These are phyloP conservation scores for Penicillium paradoxum DNA, from an alignment of 495 filamentous ascomycete species.

Conservation along the genomic window DNA sequence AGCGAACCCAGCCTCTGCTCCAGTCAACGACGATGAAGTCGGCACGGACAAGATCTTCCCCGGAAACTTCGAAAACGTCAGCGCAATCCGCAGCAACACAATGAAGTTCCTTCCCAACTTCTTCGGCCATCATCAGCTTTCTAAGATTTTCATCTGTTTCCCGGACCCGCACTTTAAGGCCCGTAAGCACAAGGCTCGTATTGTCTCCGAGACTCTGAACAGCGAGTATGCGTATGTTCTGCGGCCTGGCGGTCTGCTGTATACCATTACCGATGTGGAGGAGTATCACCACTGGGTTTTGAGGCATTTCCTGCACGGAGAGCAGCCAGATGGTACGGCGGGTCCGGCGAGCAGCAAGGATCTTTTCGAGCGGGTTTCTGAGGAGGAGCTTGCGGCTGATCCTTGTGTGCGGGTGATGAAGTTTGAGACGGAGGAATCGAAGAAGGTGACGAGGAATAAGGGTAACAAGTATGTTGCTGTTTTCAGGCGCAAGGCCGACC, in stretches of 20 bases:
- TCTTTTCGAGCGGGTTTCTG: conserved; percentile 50
- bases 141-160: conserved; percentile 94
- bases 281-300: conserved; percentile 93
- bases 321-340: conserved; percentile 22
- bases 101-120: conserved; percentile 99
- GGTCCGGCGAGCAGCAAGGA: conserved; percentile 44
- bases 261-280: conserved; percentile 96
- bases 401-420: conserved; percentile 76
- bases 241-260: conserved; percentile 75
- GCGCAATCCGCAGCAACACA: conserved; percentile 82
- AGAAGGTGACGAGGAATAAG: conserved; percentile 89
- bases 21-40: conserved; percentile 31
- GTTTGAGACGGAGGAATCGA: conserved; percentile 89
- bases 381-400: conserved; percentile 66
- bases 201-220: conserved; percentile 80
- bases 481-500: conserved; percentile 76
- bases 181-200: conserved; percentile 92
- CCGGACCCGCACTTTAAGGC: conserved; percentile 98
- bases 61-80: conserved; percentile 72
- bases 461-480: conserved; percentile 84
- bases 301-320: conserved; percentile 60
- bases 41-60: conserved; percentile 23
- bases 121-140: conserved; percentile 69
- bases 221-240: conserved; percentile 92
- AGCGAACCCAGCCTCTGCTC: neutral